These are phyloP conservation scores for Albifimbria verrucaria DNA, from an alignment of 2,329 filamentous ascomycete species.

Conservation along the genomic window DNA sequence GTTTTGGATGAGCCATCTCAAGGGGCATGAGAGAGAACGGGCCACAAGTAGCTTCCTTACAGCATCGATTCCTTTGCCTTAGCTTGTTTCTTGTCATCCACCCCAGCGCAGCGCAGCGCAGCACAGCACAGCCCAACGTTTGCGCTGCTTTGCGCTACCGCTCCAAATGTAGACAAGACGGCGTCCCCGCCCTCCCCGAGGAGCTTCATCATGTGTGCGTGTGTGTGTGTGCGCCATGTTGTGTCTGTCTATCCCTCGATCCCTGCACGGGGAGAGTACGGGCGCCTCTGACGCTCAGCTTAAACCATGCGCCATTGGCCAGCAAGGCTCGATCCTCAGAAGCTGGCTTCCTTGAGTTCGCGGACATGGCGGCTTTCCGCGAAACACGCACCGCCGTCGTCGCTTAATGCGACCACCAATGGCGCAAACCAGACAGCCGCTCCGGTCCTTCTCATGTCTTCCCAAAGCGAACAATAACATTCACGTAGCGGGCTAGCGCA, in stretches of 20 bases:
- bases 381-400: background rate
- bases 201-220: slow-evolving; percentile 6
- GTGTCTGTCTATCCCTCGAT: too few relatives aligned
- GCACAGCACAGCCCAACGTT: background rate
- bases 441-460: too few relatives aligned
- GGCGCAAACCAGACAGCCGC: too few relatives aligned
- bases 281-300: slow-evolving; percentile 10
- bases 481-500: too few relatives aligned
- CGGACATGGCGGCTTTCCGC: background rate
- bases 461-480: too few relatives aligned
- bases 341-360: background rate
- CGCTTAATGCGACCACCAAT: background rate
- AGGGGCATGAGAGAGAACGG: too few relatives aligned
- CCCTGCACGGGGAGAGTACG: slow-evolving; percentile 16
- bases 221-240: too few relatives aligned
- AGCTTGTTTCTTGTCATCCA: background rate
- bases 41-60: background rate
- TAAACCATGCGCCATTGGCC: slow-evolving; percentile 13
- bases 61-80: background rate
- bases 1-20: too few relatives aligned
- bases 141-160: background rate
- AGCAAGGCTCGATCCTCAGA: slow-evolving; percentile 1
- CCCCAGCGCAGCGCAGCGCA: too few relatives aligned
- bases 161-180: too few relatives aligned
- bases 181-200: slow-evolving; percentile 1